Evolutionary conservation across 163 green algal genomes (phyloP).

Genomic region (Chlorella variabilis): DNA sequence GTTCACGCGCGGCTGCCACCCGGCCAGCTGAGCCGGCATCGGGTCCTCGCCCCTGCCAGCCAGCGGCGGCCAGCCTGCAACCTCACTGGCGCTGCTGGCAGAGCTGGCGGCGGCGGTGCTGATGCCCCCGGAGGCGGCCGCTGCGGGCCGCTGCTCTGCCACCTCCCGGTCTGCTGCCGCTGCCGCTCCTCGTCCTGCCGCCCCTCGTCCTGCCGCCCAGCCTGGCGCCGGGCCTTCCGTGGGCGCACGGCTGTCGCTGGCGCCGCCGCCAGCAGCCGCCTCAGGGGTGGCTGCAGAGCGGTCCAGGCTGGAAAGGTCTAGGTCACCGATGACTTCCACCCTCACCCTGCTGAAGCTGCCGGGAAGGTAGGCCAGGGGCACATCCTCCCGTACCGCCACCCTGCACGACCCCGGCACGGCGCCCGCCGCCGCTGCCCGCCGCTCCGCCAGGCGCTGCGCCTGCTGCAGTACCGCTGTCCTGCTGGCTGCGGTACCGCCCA

Average conservation of each 20-base stretch:
- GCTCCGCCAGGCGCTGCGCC: slow-evolving; percentile 8
- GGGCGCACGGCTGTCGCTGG: too few species aligned
- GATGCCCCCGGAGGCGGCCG: too few species aligned
- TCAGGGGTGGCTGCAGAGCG: background rate
- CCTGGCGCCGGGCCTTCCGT: too few species aligned
- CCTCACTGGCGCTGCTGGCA: background rate
- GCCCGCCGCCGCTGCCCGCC: slow-evolving; percentile 39
- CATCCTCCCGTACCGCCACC: slow-evolving; percentile 43
- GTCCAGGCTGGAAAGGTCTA: slow-evolving; percentile 15
- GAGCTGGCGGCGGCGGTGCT: background rate
- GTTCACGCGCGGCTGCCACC: slow-evolving; percentile 1
- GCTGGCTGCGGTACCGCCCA: slow-evolving; percentile 20
- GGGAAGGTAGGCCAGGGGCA: slow-evolving; percentile 52
- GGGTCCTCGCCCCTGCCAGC: slow-evolving; percentile 7
- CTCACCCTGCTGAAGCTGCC: slow-evolving; percentile 30
- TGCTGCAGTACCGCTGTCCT: slow-evolving; percentile 16
- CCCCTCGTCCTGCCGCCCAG: too few species aligned
- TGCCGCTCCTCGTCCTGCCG: background rate
- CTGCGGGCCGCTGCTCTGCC: background rate
- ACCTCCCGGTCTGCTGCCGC: background rate
- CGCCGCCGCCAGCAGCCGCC: too few species aligned
- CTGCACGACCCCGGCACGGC: slow-evolving; percentile 30
- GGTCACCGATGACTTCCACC: slow-evolving; percentile 45
- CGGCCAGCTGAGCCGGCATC: background rate
- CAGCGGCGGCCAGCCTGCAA: slow-evolving; percentile 17